Evolutionary conservation across 352 stramenopile genomes (phyloP).

Genomic region (Phytophthora meadii): DNA sequence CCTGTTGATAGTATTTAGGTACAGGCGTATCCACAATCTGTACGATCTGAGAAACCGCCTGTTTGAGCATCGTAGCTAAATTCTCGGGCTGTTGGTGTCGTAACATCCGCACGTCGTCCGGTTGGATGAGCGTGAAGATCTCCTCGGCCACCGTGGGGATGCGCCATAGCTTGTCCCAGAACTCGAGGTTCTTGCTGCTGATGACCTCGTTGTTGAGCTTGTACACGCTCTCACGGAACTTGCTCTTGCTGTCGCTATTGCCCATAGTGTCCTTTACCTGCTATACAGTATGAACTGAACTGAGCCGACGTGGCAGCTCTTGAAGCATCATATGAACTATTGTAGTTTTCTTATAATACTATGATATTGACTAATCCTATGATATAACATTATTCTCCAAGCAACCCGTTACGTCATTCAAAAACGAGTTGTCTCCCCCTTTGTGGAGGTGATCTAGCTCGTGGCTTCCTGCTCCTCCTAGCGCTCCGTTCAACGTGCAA

Average conservation of each 20-base stretch:
- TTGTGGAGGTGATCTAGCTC: background rate
- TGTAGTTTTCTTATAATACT: too few relatives aligned
- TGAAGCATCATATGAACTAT: constrained; percentile 6
- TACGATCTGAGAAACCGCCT: constrained; percentile 82
- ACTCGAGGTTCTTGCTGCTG: constrained; percentile 87
- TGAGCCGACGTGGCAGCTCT: constrained; percentile 10
- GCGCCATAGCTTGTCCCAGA: constrained; percentile 91
- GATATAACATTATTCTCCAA: constrained; percentile 1
- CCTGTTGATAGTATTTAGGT: constrained; percentile 90
- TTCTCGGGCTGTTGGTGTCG: constrained; percentile 84
- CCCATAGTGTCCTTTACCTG: constrained; percentile 50
- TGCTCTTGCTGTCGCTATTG: constrained; percentile 92
- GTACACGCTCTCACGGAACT: constrained; percentile 92
- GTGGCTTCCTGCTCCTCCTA: background rate
- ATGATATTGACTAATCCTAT: too few relatives aligned
- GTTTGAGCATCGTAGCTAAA: constrained; percentile 82
- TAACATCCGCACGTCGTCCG: constrained; percentile 89
- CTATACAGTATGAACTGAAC: constrained; percentile 7
- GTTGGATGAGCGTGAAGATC: constrained; percentile 91
- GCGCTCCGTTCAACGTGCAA: constrained; percentile 8
- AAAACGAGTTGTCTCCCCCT: background rate
- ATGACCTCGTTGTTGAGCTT: constrained; percentile 92
- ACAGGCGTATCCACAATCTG: constrained; percentile 90
- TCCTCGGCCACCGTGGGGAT: constrained; percentile 89
- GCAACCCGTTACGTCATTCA: constrained; percentile 25